Conservation (phyloP, 345 rosid genomes). For the Alliaria petiolata region DNA sequence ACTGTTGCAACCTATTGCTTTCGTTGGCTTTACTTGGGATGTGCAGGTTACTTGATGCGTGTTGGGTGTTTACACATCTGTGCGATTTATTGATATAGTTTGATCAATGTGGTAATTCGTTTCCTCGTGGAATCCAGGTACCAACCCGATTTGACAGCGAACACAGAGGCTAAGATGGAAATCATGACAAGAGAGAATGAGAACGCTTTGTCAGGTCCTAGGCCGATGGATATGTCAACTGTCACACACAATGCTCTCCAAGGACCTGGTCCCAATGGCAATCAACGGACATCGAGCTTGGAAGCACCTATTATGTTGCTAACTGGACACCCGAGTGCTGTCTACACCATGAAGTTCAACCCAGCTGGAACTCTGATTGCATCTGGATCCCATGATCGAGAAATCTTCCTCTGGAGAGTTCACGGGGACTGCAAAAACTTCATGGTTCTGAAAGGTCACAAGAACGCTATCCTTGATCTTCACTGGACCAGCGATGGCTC, state of each 20-base stretch:
- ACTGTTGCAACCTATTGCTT: neutral
- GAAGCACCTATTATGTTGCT: conserved; percentile 94
- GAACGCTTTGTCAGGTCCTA: conserved; percentile 61
- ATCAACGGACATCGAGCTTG: conserved; percentile 72
- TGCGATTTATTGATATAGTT: neutral
- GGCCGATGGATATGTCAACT: conserved; percentile 92
- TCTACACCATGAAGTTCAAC: conserved; percentile 90
- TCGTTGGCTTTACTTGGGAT: neutral
- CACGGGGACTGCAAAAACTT: conserved; percentile 94
- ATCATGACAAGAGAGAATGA: conserved; percentile 55
- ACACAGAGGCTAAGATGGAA: conserved; percentile 47
- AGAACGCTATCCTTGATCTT: conserved; percentile 89
- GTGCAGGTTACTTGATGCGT: neutral
- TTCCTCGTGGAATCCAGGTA: neutral
- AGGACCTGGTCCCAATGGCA: conserved; percentile 45
- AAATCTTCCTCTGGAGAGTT: conserved; percentile 85
- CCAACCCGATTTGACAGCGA: neutral
- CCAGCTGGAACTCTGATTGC: conserved; percentile 83
- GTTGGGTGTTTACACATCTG: neutral
- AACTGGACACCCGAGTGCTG: conserved; percentile 78
- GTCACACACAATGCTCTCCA: conserved; percentile 50
- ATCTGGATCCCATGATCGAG: conserved; percentile 94
- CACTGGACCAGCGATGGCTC: conserved; percentile 94
- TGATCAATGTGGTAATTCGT: neutral
- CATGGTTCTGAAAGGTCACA: conserved; percentile 95